Percentiles rank a stretch among this genome's conserved stretches.
Conservation (phyloP, 2,329 filamentous ascomycete species). For the Talaromyces verruculosus region DNA sequence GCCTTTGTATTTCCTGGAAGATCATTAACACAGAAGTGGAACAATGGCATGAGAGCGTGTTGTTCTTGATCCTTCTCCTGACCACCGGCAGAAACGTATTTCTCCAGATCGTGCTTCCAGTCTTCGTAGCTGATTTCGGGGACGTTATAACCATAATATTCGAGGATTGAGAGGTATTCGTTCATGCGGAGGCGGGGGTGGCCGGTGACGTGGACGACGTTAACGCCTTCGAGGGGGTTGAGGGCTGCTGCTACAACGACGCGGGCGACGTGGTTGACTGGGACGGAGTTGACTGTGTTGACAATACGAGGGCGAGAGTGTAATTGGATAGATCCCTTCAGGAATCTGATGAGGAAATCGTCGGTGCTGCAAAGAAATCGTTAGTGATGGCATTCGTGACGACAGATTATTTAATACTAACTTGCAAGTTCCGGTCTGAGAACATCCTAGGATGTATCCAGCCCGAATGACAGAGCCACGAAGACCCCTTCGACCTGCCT, state of each 20-base stretch:
- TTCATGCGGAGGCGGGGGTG: constrained; percentile 77
- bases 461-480: constrained; percentile 74
- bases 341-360: constrained; percentile 83
- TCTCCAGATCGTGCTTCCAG: constrained; percentile 68
- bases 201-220: constrained; percentile 74
- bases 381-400: not conserved
- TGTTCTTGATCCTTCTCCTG: constrained; percentile 59
- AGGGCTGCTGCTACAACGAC: constrained; percentile 74
- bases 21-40: constrained; percentile 70
- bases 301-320: constrained; percentile 69
- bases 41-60: constrained; percentile 71
- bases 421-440: constrained; percentile 56
- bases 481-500: constrained; percentile 76
- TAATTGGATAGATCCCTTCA: constrained; percentile 85
- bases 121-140: constrained; percentile 65
- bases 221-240: constrained; percentile 58
- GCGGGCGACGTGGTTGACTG: constrained; percentile 78
- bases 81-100: constrained; percentile 61
- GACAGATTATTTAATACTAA: not conserved
- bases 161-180: constrained; percentile 69
- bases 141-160: constrained; percentile 70
- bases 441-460: constrained; percentile 80
- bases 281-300: constrained; percentile 88
- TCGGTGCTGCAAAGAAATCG: constrained; percentile 62
- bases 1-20: constrained; percentile 69